phyloP scores from a whole-genome alignment of 306 rosid species.

The Prunus salicina region DNA sequence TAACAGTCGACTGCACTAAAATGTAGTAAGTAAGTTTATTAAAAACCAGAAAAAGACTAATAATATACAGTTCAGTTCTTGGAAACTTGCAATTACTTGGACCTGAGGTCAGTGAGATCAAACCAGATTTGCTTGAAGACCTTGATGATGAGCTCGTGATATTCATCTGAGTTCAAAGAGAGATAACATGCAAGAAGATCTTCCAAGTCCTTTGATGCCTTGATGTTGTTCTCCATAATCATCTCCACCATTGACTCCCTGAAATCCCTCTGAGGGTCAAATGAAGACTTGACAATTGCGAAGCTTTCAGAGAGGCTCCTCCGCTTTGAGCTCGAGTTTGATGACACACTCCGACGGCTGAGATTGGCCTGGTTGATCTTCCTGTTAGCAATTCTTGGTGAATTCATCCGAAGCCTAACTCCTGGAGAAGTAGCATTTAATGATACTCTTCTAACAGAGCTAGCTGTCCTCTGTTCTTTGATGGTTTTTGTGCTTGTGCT shows the following conservation, averaged over 20 bases:
- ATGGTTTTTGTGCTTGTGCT: too few species aligned
- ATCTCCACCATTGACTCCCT: slow-evolving; percentile 97
- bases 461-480: slow-evolving; percentile 32
- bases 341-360: slow-evolving; percentile 43
- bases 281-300: slow-evolving; percentile 80
- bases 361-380: slow-evolving; percentile 25
- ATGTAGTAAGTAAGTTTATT: slow-evolving; percentile 6
- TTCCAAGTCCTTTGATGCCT: slow-evolving; percentile 78
- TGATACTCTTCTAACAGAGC: slow-evolving; percentile 39
- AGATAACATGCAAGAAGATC: slow-evolving; percentile 98
- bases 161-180: slow-evolving; percentile 81
- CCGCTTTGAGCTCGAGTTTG: slow-evolving; percentile 27
- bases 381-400: slow-evolving; percentile 49
- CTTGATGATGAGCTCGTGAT: slow-evolving; percentile 82
- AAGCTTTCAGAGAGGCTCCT: slow-evolving; percentile 62
- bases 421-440: slow-evolving; percentile 50
- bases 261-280: slow-evolving; percentile 82
- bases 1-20: background rate
- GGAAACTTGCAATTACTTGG: slow-evolving; percentile 13
- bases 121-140: slow-evolving; percentile 98
- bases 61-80: slow-evolving; percentile 14
- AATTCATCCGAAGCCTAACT: slow-evolving; percentile 53
- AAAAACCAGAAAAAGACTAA: background rate
- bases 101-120: slow-evolving; percentile 56
- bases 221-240: slow-evolving; percentile 86